Conservation (phyloP, 345 rosid species). For the Xanthoceras sorbifolium region DNA sequence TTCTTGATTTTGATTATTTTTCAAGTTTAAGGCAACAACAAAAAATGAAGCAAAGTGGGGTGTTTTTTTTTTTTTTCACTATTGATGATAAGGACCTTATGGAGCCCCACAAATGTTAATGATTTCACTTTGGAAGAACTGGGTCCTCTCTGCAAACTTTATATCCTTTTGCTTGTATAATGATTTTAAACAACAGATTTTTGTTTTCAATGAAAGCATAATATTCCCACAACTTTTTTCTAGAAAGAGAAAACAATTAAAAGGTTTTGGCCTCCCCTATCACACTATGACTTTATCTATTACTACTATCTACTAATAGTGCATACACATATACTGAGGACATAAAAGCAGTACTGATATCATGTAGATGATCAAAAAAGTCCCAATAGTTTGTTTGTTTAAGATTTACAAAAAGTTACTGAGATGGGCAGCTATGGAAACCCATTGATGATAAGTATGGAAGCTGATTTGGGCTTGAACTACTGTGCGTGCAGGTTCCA, state of each 20-base stretch:
- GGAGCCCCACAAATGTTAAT: constrained; percentile 40
- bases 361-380: neutral
- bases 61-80: constrained; percentile 13
- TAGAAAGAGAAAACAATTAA: constrained; percentile 13
- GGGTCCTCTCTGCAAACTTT: constrained; percentile 30
- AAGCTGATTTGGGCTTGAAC: constrained; percentile 4
- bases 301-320: constrained; percentile 18
- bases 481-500: constrained; percentile 45
- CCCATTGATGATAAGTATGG: neutral
- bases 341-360: constrained; percentile 16
- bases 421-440: neutral
- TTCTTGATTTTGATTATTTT: constrained; percentile 22
- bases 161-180: constrained; percentile 18
- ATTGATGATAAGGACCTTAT: constrained; percentile 31
- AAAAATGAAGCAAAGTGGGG: constrained; percentile 32
- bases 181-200: constrained; percentile 27
- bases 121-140: constrained; percentile 32
- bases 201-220: constrained; percentile 24
- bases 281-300: neutral
- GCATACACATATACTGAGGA: neutral
- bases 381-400: no score
- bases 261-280: neutral
- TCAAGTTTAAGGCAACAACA: constrained; percentile 20
- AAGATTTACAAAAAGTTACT: no score
- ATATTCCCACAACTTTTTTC: constrained; percentile 14